Base-by-base conservation (phyloP, 495 filamentous ascomycete genomes). In the Bombardia bombarda region DNA sequence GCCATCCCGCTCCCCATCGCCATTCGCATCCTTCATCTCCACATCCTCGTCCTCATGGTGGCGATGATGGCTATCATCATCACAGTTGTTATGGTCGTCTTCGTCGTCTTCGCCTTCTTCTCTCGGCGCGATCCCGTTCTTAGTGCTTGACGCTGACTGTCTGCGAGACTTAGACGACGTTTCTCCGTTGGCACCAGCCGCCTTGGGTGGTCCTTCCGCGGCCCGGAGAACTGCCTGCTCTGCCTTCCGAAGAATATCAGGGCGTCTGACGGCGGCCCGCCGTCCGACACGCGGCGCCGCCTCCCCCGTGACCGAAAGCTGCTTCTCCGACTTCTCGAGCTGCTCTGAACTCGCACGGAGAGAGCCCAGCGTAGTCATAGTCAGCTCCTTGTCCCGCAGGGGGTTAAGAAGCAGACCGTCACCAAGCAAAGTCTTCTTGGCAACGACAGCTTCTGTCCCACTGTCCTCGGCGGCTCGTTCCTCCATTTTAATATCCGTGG, bases 171-270 rank as follows among this genome's bases (percentile, higher is more conserved):
- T 65, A 24, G 40, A 22, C n/a, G 26, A 13, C 6, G 9, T 28
- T 20, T 45, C 40, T 9, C 22, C 25, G 12, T 32, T 35, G 5
- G 49, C 44, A 25, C 50, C 52, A 3, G 49, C 51, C 3, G 63
- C 50, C 41, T 62, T 65, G n/a, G 67, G 57, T 10, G 68, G 58
- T 3, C 51, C 59, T 36, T 71, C 70, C 4, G 67, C 57, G 3
- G 62, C 58, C 8, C 69, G 62, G 23, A 65, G 26, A 6, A 68
- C 68, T 5, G 65, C 67, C 37, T 70, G 66, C 35, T 75, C 72
- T 0, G 72, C 72, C 50, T 65, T 69, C 38, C 69, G 66, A 9
- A 74, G 57, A 21, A 75, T 64, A 38, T 75, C 70, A 0, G 67
- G 61, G 14, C 69, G 56, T 10, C 68, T 45, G 1, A 74, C 57